These are phyloP conservation scores for Paradendryphiella salina DNA, from an alignment of 2,329 filamentous ascomycete genomes.

Conservation along the genomic window DNA sequence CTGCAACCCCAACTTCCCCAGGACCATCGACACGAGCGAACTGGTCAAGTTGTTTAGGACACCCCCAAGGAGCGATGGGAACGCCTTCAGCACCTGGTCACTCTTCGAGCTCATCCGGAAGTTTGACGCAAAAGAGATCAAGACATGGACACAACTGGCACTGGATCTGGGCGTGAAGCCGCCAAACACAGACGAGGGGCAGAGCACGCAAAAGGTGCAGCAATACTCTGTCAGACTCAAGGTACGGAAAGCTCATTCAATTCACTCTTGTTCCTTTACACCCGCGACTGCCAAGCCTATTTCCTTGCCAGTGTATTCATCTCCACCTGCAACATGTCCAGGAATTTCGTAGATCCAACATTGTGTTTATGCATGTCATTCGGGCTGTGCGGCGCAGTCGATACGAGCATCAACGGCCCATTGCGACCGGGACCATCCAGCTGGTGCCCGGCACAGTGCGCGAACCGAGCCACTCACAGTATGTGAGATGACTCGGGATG, in stretches of 20 bases:
- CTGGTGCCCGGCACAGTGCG: conserved; percentile 6
- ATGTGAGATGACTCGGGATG: background rate
- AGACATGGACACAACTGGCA: conserved; percentile 89
- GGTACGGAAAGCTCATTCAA: conserved; percentile 53
- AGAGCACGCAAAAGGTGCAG: conserved; percentile 90
- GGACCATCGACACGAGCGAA: conserved; percentile 69
- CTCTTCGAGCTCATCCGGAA: conserved; percentile 78
- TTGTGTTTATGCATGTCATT: conserved; percentile 14
- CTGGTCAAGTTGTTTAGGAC: conserved; percentile 75
- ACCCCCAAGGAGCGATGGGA: conserved; percentile 84
- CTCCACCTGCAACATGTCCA: background rate
- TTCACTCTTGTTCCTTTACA: background rate
- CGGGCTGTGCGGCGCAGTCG: conserved; percentile 9
- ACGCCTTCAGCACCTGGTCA: conserved; percentile 76
- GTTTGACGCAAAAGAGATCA: conserved; percentile 80
- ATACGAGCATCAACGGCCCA: conserved; percentile 6
- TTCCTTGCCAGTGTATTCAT: background rate
- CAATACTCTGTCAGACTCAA: conserved; percentile 93
- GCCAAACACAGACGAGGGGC: conserved; percentile 77
- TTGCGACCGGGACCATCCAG: conserved; percentile 8
- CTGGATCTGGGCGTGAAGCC: conserved; percentile 86
- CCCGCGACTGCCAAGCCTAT: background rate
- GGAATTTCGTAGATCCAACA: background rate
- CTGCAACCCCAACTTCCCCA: conserved; percentile 80
- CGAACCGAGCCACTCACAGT: conserved; percentile 6